Evolutionary conservation across 805 yeast species (phyloP), one percentile per base, ranked within the genome.

Genomic region (Candida ipomoeae): DNA sequence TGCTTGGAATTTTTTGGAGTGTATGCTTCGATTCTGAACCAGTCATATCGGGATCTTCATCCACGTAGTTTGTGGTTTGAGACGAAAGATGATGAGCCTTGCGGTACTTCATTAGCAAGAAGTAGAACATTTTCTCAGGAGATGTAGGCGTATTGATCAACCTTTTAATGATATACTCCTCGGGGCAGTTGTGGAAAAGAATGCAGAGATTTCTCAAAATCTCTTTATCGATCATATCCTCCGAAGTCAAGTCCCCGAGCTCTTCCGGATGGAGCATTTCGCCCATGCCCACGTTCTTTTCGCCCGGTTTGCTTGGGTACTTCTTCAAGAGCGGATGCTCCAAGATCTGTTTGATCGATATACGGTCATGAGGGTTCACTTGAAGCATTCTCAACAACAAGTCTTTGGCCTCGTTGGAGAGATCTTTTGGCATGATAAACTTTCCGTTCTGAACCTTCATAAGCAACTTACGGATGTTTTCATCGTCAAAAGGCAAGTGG

Each of bases 401-500:
- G 67, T 94, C 97, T 62, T 82, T 83, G 5, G 99, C 98, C 58
- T 94, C 96, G 31, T 73, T 57, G 2, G 96, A 85, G 38, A 94
- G 72, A 52, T 85, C 83, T 40, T 76, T 77, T 35, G 97, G 97
- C 84, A 92, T 88, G 50, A 79, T 79, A 66, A 84, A 94, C 60
- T 81, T 79, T 37, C 99, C 99, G 48, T 84, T 81, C 70, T 92
- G 97, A 20, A 94, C 99, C 65, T 94, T 94, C 58, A 89, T 72
- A 45, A 94, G 75, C 55, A 94, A 73, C 61, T 86, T 85, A 60
- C 98, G 80, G 56, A 94, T 90, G 66, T 90, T 90, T 57, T 92
- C 97, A 68, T 94, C 97, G 68, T 94, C 99, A 65, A 94, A 94
- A 1, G 99, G 99, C 51, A 94, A 73, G 66, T 94, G 92, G 37